Evolutionary conservation across 805 yeast genomes (phyloP).

Genomic region (Candida ulmi): DNA sequence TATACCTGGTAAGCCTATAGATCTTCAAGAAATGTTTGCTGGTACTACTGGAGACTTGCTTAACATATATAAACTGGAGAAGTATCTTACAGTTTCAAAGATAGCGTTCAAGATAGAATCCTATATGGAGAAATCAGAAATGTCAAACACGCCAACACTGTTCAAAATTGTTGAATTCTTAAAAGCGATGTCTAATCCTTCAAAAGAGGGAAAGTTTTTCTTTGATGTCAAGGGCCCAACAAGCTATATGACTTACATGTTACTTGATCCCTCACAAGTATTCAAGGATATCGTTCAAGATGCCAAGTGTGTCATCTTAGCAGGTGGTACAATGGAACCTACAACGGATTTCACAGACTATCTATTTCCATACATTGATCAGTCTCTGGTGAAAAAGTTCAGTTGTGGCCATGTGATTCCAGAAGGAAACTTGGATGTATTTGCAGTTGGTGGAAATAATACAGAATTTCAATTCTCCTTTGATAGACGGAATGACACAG

Average conservation of each 20-base stretch:
- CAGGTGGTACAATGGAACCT: constrained; percentile 98
- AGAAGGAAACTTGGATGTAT: constrained; percentile 54
- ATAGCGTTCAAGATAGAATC: constrained; percentile 80
- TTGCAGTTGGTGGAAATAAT: constrained; percentile 34
- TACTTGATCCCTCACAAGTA: constrained; percentile 71
- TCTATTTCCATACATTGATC: constrained; percentile 54
- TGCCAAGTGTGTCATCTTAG: constrained; percentile 65
- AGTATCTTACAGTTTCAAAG: constrained; percentile 60
- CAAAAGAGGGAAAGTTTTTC: constrained; percentile 73
- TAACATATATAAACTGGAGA: constrained; percentile 62
- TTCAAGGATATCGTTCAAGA: constrained; percentile 62
- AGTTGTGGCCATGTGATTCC: constrained; percentile 87
- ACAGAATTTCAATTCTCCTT: constrained; percentile 59
- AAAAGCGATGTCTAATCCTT: constrained; percentile 62
- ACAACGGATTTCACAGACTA: constrained; percentile 60
- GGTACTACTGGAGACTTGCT: constrained; percentile 62
- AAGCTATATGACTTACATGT: constrained; percentile 53
- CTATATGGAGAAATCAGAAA: constrained; percentile 40
- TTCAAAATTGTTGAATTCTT: constrained; percentile 65
- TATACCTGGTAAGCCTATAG: constrained; percentile 50
- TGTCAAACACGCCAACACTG: constrained; percentile 40
- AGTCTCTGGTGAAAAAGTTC: constrained; percentile 41
- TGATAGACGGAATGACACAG: constrained; percentile 45
- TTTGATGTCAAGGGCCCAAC: constrained; percentile 39
- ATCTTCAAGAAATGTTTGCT: constrained; percentile 46